Conservation (phyloP, 768 basidiomycete species). For the Gymnopilus junonius region DNA sequence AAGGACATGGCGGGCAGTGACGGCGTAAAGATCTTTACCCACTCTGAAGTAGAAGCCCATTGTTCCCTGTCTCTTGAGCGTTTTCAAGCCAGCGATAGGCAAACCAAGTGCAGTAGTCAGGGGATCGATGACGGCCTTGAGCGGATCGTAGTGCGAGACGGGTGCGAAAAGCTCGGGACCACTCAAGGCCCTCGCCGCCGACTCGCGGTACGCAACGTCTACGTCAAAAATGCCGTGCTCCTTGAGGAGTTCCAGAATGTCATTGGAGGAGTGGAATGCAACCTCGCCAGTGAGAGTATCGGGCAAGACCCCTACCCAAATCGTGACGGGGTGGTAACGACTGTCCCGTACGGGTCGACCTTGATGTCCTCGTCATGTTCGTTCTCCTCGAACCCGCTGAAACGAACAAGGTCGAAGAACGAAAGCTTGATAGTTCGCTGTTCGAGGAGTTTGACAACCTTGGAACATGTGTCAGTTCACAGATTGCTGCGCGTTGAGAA, state of each 20-base stretch:
- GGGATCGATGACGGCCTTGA: slow-evolving; percentile 37
- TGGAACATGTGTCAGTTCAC: slow-evolving; percentile 33
- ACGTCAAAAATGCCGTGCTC: slow-evolving; percentile 34
- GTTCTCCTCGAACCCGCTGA: slow-evolving; percentile 27
- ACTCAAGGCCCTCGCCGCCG: slow-evolving; percentile 20
- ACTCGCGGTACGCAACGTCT: slow-evolving; percentile 42
- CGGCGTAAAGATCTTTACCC: slow-evolving; percentile 33
- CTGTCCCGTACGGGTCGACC: slow-evolving; percentile 28
- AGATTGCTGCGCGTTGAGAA: slow-evolving; percentile 33
- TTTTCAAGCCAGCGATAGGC: slow-evolving; percentile 37
- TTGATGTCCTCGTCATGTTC: slow-evolving; percentile 22
- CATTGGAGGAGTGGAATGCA: slow-evolving; percentile 33
- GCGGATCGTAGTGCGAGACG: slow-evolving; percentile 29
- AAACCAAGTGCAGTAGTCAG: slow-evolving; percentile 42
- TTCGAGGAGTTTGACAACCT: slow-evolving; percentile 33
- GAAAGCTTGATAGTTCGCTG: slow-evolving; percentile 23
- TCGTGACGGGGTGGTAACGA: slow-evolving; percentile 33
- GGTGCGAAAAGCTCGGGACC: slow-evolving; percentile 37
- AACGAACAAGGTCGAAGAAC: slow-evolving; percentile 35
- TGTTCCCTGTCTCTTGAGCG: slow-evolving; percentile 36
- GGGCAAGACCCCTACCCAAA: slow-evolving; percentile 44
- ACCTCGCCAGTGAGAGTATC: slow-evolving; percentile 32
- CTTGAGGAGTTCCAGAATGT: slow-evolving; percentile 37
- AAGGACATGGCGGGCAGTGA: slow-evolving; percentile 38
- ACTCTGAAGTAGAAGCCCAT: slow-evolving; percentile 39